Conservation (phyloP, 768 basidiomycete species). For the Lactarius psammicola region DNA sequence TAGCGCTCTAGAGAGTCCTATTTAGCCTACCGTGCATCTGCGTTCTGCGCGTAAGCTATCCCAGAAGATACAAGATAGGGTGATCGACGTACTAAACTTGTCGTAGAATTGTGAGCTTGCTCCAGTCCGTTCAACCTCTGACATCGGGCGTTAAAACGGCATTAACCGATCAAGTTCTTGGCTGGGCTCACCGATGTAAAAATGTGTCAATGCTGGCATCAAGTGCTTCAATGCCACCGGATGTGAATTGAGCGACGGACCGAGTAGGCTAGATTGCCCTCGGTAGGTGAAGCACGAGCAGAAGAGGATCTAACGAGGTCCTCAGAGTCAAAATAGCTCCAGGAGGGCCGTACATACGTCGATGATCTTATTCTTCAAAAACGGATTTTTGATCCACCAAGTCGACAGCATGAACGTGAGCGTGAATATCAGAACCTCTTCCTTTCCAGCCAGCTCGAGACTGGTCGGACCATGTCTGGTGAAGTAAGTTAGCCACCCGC, state of each 20-base stretch:
- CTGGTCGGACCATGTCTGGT: slow-evolving; percentile 67
- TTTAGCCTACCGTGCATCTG: slow-evolving; percentile 53
- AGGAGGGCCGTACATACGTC: slow-evolving; percentile 52
- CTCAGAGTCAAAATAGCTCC: slow-evolving; percentile 10
- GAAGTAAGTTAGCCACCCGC: not conserved
- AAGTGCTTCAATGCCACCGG: slow-evolving; percentile 83
- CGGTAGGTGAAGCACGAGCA: slow-evolving; percentile 63
- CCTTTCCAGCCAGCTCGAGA: slow-evolving; percentile 80
- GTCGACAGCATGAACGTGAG: slow-evolving; percentile 92
- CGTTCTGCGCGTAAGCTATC: slow-evolving; percentile 4
- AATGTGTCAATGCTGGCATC: slow-evolving; percentile 88
- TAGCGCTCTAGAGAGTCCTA: not conserved
- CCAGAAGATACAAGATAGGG: slow-evolving; percentile 3
- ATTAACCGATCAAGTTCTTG: not conserved
- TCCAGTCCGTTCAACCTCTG: slow-evolving; percentile 97
- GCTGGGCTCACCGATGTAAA: slow-evolving; percentile 77
- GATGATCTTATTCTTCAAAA: slow-evolving; percentile 94
- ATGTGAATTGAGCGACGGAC: slow-evolving; percentile 79
- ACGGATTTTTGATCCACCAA: slow-evolving; percentile 98
- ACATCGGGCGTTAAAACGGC: slow-evolving; percentile 9
- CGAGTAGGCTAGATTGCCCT: slow-evolving; percentile 74
- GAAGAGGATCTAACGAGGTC: slow-evolving; percentile 58
- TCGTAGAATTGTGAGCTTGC: slow-evolving; percentile 99
- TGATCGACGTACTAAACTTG: slow-evolving; percentile 77
- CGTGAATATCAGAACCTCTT: slow-evolving; percentile 81